Evolutionary conservation across 148 eudicot genomes (phyloP), one percentile per base, ranked within the genome.

Genomic region (Oxyria digyna): DNA sequence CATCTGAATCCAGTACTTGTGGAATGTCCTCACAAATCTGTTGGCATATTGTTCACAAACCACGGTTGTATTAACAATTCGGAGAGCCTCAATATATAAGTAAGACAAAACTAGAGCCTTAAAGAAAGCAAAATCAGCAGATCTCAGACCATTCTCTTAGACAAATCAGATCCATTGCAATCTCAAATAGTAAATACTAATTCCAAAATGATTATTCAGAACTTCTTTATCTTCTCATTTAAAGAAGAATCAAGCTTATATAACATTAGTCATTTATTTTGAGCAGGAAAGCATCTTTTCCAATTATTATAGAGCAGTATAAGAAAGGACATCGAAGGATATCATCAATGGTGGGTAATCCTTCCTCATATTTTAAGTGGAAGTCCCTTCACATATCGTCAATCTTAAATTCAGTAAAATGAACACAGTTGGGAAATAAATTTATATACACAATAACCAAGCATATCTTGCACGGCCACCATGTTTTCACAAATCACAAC

Each of bases 1-100:
- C 85, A 64, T 94, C 99, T 65, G 91, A 78, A 78, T 94, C 97
- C 71, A 94, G 91, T 77, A 91, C 84, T 80, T 90, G 97, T 18
- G 99, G 99, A 31, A 83, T 77, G 76, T 94, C 99, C 78, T 94
- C 99, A 78, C 99, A 91, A 41, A 94, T 87, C 99, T 94, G 81
- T 66, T 46, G 27, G 43, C 52, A 74, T 37, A 62, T 40, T 57
- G 71, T 41, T 11, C 31, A 40, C 17, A 21, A 35, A 31, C 59
- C 20, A 50, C 57, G 27, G 18, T 62, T 41, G 11, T 69, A 20
- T 49, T 52, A 10, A 67, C 21, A 0, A 59, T 14, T 59, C 38
- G 31, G 37, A 57, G 18, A 27, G 37, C 64, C 37, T 57, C n/a
- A 27, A 57, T 57, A 27, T 4, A 35, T 23, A 57, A 29, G 35